A percentile compares a stretch with the other conserved stretches of the same genome.
Conservation (phyloP, 108 stramenopile genomes). For the Nannochloropsis salina region DNA sequence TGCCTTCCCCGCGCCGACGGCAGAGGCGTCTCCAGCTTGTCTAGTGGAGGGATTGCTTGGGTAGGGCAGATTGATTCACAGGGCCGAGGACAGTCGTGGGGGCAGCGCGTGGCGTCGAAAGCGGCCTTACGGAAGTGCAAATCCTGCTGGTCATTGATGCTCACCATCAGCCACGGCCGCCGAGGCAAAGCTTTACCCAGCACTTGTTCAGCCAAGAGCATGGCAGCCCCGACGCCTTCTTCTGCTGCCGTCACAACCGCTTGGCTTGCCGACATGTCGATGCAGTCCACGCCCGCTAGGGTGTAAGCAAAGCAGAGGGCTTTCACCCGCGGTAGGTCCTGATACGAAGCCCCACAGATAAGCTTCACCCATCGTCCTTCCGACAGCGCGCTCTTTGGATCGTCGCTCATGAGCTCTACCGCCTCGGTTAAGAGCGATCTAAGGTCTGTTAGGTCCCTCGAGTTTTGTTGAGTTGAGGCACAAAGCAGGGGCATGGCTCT, state of each 20-base stretch:
- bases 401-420: not conserved
- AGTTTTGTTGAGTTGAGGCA: not conserved
- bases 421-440: not conserved
- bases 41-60: slow-evolving; percentile 33
- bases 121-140: slow-evolving; percentile 48
- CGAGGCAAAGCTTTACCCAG: slow-evolving; percentile 25
- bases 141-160: slow-evolving; percentile 50
- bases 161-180: slow-evolving; percentile 48
- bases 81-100: slow-evolving; percentile 41
- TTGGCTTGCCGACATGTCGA: slow-evolving; percentile 45
- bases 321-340: slow-evolving; percentile 48
- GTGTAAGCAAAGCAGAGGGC: slow-evolving; percentile 50
- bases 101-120: slow-evolving; percentile 44
- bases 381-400: slow-evolving; percentile 20
- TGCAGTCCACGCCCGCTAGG: slow-evolving; percentile 50
- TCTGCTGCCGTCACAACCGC: slow-evolving; percentile 45
- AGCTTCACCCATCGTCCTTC: slow-evolving; percentile 52
- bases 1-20: not conserved
- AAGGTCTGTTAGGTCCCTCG: not conserved
- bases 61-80: slow-evolving; percentile 50
- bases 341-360: slow-evolving; percentile 50
- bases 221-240: slow-evolving; percentile 44
- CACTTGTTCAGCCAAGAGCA: slow-evolving; percentile 16
- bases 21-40: not conserved
- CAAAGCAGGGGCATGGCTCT: no score